phyloP scores from a whole-genome alignment of 2,329 filamentous ascomycete species.

The Diaporthe humulicola region DNA sequence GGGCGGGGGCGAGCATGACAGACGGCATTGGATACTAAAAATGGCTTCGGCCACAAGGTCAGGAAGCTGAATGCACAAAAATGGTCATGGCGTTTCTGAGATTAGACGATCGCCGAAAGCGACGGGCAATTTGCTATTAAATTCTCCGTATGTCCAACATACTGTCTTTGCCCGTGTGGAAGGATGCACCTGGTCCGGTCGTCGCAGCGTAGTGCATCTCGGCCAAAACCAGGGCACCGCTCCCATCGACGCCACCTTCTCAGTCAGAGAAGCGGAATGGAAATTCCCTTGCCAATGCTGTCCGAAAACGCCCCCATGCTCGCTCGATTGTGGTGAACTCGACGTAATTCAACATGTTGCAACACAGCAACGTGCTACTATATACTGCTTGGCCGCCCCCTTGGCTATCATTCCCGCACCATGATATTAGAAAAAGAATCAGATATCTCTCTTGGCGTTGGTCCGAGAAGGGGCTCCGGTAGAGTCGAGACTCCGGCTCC shows the following conservation, averaged over 20 bases:
- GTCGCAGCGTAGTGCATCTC: not conserved
- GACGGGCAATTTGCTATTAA: conserved; percentile 22
- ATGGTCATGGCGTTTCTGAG: conserved; percentile 6
- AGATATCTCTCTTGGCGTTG: conserved; percentile 64
- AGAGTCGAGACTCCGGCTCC: conserved; percentile 63
- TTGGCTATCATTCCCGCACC: conserved; percentile 53
- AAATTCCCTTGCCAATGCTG: conserved; percentile 34
- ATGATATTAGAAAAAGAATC: conserved; percentile 70
- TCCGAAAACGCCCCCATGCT: conserved; percentile 39
- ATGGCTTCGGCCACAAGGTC: not conserved
- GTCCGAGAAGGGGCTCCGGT: conserved; percentile 55
- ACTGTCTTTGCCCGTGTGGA: not conserved
- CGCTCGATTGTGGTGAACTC: conserved; percentile 25
- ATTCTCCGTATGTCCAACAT: conserved; percentile 10
- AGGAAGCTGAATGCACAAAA: not conserved
- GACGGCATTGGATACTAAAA: not conserved
- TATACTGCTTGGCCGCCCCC: conserved; percentile 10
- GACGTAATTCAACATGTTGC: conserved; percentile 5
- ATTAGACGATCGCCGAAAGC: conserved; percentile 5
- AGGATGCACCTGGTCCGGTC: not conserved
- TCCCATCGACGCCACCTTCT: conserved; percentile 12
- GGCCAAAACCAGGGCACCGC: not conserved
- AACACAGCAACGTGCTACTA: not conserved
- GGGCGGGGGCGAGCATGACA: not conserved
- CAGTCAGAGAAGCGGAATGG: not conserved